Percentiles rank a stretch among this genome's conserved stretches.
Conservation (phyloP, 2,329 filamentous ascomycete species). For the Nemania diffusa region DNA sequence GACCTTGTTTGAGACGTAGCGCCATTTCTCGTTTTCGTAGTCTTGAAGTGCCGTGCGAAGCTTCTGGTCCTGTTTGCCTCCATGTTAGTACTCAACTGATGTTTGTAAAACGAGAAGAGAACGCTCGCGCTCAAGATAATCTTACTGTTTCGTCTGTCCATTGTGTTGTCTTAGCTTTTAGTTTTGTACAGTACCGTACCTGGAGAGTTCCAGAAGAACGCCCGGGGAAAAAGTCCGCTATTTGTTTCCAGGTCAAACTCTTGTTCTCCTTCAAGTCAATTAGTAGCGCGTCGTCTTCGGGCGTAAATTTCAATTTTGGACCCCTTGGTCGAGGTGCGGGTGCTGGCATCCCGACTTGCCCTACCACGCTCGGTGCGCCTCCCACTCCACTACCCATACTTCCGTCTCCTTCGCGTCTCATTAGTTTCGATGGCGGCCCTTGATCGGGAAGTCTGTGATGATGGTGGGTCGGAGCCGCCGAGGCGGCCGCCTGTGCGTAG, state of each 20-base stretch:
- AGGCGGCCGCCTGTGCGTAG: conserved; percentile 59
- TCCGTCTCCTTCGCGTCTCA: conserved; percentile 67
- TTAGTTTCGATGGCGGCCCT: conserved; percentile 74
- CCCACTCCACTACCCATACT: conserved; percentile 56
- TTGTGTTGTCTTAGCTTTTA: conserved; percentile 91
- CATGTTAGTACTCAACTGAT: conserved; percentile 29
- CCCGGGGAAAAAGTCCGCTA: conserved; percentile 94
- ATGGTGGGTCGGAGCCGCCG: conserved; percentile 72
- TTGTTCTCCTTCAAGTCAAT: conserved; percentile 95
- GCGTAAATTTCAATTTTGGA: conserved; percentile 93
- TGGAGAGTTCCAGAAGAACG: conserved; percentile 90
- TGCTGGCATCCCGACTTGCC: conserved; percentile 85
- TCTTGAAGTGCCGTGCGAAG: conserved; percentile 80
- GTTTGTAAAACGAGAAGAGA: neutral
- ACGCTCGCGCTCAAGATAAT: conserved; percentile 25
- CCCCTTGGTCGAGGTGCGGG: conserved; percentile 84
- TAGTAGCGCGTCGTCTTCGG: conserved; percentile 87
- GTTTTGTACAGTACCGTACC: conserved; percentile 93
- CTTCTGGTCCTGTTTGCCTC: conserved; percentile 72
- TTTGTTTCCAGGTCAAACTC: conserved; percentile 96
- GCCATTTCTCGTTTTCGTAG: conserved; percentile 93
- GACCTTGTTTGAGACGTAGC: conserved; percentile 89
- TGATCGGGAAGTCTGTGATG: conserved; percentile 84
- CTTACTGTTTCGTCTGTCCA: conserved; percentile 95
- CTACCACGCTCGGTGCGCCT: conserved; percentile 84